Conservation (phyloP, 768 basidiomycete species). For the Amanita subjunquillea region DNA sequence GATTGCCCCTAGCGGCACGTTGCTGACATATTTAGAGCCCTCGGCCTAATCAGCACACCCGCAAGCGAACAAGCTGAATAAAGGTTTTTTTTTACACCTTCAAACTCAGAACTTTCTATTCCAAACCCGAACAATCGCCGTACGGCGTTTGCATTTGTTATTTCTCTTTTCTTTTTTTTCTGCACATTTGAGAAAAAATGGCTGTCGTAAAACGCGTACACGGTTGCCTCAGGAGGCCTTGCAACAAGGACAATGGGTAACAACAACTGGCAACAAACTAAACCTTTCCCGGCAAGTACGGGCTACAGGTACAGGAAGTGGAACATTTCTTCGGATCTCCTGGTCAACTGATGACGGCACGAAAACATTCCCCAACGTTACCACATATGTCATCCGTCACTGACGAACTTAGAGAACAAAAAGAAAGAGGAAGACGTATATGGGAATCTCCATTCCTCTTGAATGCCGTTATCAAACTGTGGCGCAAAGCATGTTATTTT, state of each 20-base stretch:
- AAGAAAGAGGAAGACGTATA: neutral
- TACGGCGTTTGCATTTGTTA: too few species aligned
- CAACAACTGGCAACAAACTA: too few species aligned
- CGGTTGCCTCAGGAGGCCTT: neutral
- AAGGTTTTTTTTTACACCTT: too few species aligned
- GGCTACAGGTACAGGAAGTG: neutral
- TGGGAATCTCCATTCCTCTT: neutral
- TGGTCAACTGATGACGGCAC: neutral
- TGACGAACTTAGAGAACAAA: neutral
- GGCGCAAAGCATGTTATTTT: neutral
- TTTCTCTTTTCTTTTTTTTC: neutral
- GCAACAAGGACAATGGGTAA: too few species aligned
- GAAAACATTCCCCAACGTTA: conserved; percentile 1
- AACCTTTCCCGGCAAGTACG: neutral
- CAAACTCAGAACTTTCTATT: too few species aligned
- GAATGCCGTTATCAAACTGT: neutral
- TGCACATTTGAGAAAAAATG: neutral
- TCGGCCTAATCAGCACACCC: too few species aligned
- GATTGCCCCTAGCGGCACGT: too few species aligned
- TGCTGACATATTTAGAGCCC: too few species aligned
- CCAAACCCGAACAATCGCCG: too few species aligned
- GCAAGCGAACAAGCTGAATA: too few species aligned
- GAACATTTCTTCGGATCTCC: too few species aligned
- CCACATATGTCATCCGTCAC: neutral
- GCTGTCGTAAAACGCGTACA: neutral